Percentiles rank a stretch among this genome's conserved stretches.
Conservation (phyloP, 176 grass and related monocot genomes). For the Themeda triandra region DNA sequence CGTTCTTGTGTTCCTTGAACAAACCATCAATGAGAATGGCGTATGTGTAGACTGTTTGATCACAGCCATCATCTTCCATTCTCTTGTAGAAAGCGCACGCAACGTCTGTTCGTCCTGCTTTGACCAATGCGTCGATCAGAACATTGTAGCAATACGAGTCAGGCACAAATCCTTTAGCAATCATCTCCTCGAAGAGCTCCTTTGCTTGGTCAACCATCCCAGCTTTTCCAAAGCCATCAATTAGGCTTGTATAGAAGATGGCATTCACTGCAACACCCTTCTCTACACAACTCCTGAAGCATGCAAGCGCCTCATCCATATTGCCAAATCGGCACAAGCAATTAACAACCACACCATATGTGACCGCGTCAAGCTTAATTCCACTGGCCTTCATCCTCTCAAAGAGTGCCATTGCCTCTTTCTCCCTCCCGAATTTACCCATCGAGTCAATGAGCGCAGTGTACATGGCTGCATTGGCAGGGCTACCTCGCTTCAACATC, state of each 20-base stretch:
- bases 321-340: conserved; percentile 80
- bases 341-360: conserved; percentile 72
- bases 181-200: conserved; percentile 80
- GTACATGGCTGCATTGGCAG: conserved; percentile 66
- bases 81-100: conserved; percentile 69
- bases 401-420: conserved; percentile 58
- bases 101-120: conserved; percentile 58
- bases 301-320: conserved; percentile 58
- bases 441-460: conserved; percentile 60
- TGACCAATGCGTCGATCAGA: conserved; percentile 66
- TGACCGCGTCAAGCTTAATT: conserved; percentile 52
- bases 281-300: conserved; percentile 59
- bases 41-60: conserved; percentile 87
- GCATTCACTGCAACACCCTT: conserved; percentile 53
- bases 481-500: conserved; percentile 57
- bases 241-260: conserved; percentile 69
- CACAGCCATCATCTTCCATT: conserved; percentile 80
- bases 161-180: conserved; percentile 50
- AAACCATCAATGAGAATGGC: conserved; percentile 77
- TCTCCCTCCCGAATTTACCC: conserved; percentile 56
- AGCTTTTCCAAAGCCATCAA: conserved; percentile 81
- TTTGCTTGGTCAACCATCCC: conserved; percentile 61
- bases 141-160: conserved; percentile 88
- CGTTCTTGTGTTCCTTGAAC: conserved; percentile 85
- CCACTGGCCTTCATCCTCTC: conserved; percentile 75